Conservation (phyloP, 78 protist genomes). For the Dictyostelium intermedium region DNA sequence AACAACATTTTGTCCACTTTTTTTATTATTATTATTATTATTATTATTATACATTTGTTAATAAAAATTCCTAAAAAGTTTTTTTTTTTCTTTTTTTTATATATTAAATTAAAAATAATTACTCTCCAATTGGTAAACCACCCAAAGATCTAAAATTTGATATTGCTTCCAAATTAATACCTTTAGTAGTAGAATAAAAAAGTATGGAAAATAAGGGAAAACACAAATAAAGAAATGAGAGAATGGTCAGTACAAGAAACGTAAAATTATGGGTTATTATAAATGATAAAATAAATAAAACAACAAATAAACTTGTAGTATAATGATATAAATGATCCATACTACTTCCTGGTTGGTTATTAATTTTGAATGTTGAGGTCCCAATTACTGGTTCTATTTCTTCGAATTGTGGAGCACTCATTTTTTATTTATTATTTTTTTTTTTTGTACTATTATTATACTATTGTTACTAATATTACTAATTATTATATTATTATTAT, state of each 20-base stretch:
- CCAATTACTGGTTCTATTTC: constrained; percentile 66
- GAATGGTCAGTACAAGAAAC: background rate
- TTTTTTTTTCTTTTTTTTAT: background rate
- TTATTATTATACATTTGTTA: background rate
- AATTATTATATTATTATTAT: no score
- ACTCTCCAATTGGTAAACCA: constrained; percentile 62
- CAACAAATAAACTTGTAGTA: background rate
- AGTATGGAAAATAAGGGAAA: background rate
- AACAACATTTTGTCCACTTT: constrained; percentile 36
- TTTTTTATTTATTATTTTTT: background rate
- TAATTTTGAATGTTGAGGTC: constrained; percentile 7
- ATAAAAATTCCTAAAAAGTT: background rate
- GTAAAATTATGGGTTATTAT: background rate
- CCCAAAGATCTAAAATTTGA: constrained; percentile 64
- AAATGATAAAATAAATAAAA: background rate
- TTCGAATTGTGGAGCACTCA: constrained; percentile 43
- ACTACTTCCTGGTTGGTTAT: constrained; percentile 1
- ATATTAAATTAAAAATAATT: background rate
- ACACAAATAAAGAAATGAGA: background rate
- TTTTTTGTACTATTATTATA: background rate
- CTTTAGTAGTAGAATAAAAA: background rate
- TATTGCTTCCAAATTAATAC: constrained; percentile 45
- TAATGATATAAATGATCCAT: background rate
- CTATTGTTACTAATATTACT: background rate
- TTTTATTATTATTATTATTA: background rate